phyloP scores from a whole-genome alignment of 805 yeast genomes.

The Ogataea populi-albae region DNA sequence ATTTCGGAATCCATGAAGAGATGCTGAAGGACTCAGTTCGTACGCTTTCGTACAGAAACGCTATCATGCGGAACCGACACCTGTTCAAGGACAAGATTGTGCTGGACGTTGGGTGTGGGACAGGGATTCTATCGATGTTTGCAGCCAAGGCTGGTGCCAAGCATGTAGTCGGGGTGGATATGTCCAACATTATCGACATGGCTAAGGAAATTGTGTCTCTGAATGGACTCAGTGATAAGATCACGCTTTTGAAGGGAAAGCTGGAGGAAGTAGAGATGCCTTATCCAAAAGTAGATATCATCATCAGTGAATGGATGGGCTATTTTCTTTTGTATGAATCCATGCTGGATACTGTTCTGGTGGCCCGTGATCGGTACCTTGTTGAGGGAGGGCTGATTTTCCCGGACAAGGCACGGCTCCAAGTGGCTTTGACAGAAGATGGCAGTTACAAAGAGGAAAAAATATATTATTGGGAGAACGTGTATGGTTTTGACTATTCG shows the following conservation, averaged over 20 bases:
- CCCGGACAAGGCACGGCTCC: slow-evolving; percentile 91
- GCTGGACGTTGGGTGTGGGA: slow-evolving; percentile 98
- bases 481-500: slow-evolving; percentile 93
- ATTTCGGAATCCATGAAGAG: slow-evolving; percentile 97
- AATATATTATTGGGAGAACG: slow-evolving; percentile 92
- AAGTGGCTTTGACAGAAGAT: slow-evolving; percentile 90
- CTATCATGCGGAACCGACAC: slow-evolving; percentile 85
- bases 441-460: slow-evolving; percentile 89
- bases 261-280: slow-evolving; percentile 91
- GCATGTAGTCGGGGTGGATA: slow-evolving; percentile 95
- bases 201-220: slow-evolving; percentile 84
- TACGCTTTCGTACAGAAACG: slow-evolving; percentile 86
- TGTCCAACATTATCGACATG: slow-evolving; percentile 94
- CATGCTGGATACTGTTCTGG: slow-evolving; percentile 93
- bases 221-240: slow-evolving; percentile 82
- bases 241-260: slow-evolving; percentile 87
- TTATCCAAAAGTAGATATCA: slow-evolving; percentile 85
- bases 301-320: slow-evolving; percentile 99
- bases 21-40: slow-evolving; percentile 96
- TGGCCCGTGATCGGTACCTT: slow-evolving; percentile 88
- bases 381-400: slow-evolving; percentile 83
- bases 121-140: slow-evolving; percentile 96
- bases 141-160: slow-evolving; percentile 99
- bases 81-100: slow-evolving; percentile 91
- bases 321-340: slow-evolving; percentile 93